Evolutionary conservation across 73 alveolate species (phyloP).

Genomic region (Uronychia setigera): DNA sequence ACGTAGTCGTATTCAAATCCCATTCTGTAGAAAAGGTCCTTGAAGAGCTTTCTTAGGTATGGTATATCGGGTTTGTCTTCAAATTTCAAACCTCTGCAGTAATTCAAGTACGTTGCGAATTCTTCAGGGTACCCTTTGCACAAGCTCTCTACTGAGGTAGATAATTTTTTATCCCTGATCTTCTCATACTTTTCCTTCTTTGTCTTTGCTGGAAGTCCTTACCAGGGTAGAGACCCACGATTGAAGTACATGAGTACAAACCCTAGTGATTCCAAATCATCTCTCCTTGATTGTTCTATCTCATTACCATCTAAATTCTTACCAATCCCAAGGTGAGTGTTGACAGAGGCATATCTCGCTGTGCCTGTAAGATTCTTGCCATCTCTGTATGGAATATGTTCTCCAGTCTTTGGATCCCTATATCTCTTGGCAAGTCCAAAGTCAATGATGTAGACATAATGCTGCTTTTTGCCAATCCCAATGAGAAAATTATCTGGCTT

Average conservation of each 20-base stretch:
- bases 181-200: slow-evolving; percentile 81
- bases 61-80: slow-evolving; percentile 95
- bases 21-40: slow-evolving; percentile 60
- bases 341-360: slow-evolving; percentile 90
- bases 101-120: slow-evolving; percentile 83
- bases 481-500: slow-evolving; percentile 93
- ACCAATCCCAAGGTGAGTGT: slow-evolving; percentile 81
- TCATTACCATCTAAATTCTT: slow-evolving; percentile 46
- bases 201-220: slow-evolving; percentile 72
- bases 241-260: slow-evolving; percentile 83
- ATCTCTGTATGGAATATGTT: slow-evolving; percentile 91
- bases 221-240: slow-evolving; percentile 92
- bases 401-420: slow-evolving; percentile 88
- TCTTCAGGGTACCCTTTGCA: slow-evolving; percentile 88
- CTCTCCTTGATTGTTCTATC: slow-evolving; percentile 89
- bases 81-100: slow-evolving; percentile 86
- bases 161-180: slow-evolving; percentile 82
- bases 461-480: slow-evolving; percentile 87
- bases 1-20: slow-evolving; percentile 75
- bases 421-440: slow-evolving; percentile 92
- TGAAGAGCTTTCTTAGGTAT: slow-evolving; percentile 84
- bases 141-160: slow-evolving; percentile 82
- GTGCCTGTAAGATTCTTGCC: slow-evolving; percentile 94
- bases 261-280: slow-evolving; percentile 90
- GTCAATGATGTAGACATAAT: slow-evolving; percentile 86